Percentiles rank a stretch among this genome's conserved stretches.
Evolutionary conservation across 805 yeast genomes (phyloP).

Genomic region (Teunomyces lycoperdinae): DNA sequence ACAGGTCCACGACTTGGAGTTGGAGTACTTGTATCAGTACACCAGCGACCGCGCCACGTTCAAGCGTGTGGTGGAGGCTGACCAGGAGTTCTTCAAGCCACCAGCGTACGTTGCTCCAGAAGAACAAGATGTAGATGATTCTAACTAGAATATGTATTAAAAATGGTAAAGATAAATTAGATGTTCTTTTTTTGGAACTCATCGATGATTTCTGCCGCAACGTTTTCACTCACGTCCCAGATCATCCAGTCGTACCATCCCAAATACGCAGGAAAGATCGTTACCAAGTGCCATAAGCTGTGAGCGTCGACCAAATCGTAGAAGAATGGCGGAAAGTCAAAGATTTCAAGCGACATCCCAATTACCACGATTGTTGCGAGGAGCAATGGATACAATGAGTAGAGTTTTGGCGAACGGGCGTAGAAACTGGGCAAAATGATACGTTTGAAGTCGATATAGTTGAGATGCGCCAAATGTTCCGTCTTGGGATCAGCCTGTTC

Average conservation of each 20-base stretch:
- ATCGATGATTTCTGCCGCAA: constrained; percentile 7
- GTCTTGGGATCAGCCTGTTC: constrained; percentile 15
- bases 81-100: constrained; percentile 74
- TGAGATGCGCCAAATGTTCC: constrained; percentile 22
- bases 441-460: constrained; percentile 20
- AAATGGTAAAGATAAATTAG: not conserved
- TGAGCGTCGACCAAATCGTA: constrained; percentile 81
- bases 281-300: constrained; percentile 88
- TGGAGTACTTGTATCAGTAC: constrained; percentile 78
- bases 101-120: constrained; percentile 58
- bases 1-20: constrained; percentile 89
- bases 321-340: constrained; percentile 76
- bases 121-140: constrained; percentile 22
- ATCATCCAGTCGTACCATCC: constrained; percentile 47
- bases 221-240: constrained; percentile 40
- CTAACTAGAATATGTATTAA: not conserved
- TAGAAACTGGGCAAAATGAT: constrained; percentile 30
- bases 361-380: constrained; percentile 45
- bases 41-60: constrained; percentile 59
- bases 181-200: not conserved
- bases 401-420: constrained; percentile 34
- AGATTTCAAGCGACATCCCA: constrained; percentile 88
- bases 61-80: constrained; percentile 34
- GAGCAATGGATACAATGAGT: constrained; percentile 37
- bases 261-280: constrained; percentile 49